A percentile compares a stretch with the other conserved stretches of the same genome.
phyloP scores from a whole-genome alignment of 1,139 yeast genomes.

The Taphrina flavorubra region DNA sequence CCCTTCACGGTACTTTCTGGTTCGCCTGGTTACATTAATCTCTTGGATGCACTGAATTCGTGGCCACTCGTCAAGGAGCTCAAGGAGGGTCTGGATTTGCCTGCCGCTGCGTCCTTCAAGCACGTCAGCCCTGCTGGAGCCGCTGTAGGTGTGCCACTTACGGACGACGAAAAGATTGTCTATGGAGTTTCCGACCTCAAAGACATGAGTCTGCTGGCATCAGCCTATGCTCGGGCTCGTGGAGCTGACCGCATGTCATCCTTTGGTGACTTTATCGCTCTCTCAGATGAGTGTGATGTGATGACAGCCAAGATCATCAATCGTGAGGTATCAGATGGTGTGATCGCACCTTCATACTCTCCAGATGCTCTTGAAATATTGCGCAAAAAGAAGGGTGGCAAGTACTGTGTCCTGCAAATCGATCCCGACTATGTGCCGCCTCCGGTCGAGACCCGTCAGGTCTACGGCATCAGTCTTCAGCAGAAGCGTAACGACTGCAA shows the following conservation, averaged over 20 bases:
- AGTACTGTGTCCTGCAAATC: conserved; percentile 89
- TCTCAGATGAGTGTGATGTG: conserved; percentile 91
- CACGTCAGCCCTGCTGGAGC: conserved; percentile 99
- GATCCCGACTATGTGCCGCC: conserved; percentile 93
- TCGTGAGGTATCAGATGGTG: conserved; percentile 97
- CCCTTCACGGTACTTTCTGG: conserved; percentile 95
- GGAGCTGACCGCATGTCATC: conserved; percentile 99
- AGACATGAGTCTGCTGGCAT: conserved; percentile 84
- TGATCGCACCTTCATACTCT: conserved; percentile 95
- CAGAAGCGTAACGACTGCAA: conserved; percentile 98
- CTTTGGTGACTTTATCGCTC: conserved; percentile 97
- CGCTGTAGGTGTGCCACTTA: conserved; percentile 92
- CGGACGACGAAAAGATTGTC: conserved; percentile 89
- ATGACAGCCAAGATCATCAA: conserved; percentile 97
- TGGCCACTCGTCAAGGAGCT: conserved; percentile 99
- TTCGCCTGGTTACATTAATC: conserved; percentile 95
- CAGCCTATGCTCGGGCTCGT: conserved; percentile 98
- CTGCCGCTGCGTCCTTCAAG: conserved; percentile 98
- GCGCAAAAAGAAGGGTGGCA: conserved; percentile 93
- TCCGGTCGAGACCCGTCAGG: conserved; percentile 84
- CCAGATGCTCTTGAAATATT: conserved; percentile 89
- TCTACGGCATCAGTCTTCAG: conserved; percentile 90
- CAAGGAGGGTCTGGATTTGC: conserved; percentile 88
- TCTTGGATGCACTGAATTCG: conserved; percentile 93
- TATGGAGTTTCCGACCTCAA: conserved; percentile 88